Evolutionary conservation across 2,329 filamentous ascomycete genomes (phyloP).

Genomic region (Aurifilum marmelostoma): DNA sequence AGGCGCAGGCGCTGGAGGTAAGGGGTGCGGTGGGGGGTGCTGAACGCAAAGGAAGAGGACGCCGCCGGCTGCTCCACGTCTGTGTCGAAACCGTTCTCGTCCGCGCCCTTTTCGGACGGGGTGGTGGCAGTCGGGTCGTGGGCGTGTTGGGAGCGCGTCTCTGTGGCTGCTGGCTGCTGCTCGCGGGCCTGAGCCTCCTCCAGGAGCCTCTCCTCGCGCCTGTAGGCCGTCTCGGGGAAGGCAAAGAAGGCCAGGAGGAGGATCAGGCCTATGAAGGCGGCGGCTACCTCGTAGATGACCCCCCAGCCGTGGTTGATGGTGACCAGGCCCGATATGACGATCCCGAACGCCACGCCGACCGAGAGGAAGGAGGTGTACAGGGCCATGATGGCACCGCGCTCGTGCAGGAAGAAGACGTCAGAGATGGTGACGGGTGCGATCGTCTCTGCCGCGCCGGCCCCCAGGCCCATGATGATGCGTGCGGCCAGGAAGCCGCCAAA

Average conservation of each 20-base stretch:
- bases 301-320: constrained; percentile 53
- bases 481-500: constrained; percentile 49
- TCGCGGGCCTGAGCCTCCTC: constrained; percentile 29
- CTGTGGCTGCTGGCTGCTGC: constrained; percentile 12
- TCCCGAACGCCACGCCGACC: constrained; percentile 46
- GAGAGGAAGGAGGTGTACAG: constrained; percentile 47
- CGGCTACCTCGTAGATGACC: constrained; percentile 54
- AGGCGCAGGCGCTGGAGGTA: constrained; percentile 44
- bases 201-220: constrained; percentile 34
- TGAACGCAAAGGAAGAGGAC: not conserved
- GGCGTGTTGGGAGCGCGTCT: not conserved
- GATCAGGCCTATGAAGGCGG: constrained; percentile 52
- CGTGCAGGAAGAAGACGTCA: constrained; percentile 61
- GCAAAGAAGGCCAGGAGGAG: constrained; percentile 54
- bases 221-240: constrained; percentile 59
- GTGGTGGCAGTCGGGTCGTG: constrained; percentile 4
- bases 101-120: constrained; percentile 19
- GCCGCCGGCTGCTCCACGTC: constrained; percentile 24
- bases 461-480: constrained; percentile 56
- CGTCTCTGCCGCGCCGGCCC: constrained; percentile 56
- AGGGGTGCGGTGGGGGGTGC: constrained; percentile 33
- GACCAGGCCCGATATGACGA: constrained; percentile 51
- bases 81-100: constrained; percentile 17
- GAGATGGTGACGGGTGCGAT: constrained; percentile 55
- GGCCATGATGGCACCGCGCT: constrained; percentile 56